phyloP scores from a whole-genome alignment of 176 grass and related monocot genomes.

The Dendrocalamus sinicus region DNA sequence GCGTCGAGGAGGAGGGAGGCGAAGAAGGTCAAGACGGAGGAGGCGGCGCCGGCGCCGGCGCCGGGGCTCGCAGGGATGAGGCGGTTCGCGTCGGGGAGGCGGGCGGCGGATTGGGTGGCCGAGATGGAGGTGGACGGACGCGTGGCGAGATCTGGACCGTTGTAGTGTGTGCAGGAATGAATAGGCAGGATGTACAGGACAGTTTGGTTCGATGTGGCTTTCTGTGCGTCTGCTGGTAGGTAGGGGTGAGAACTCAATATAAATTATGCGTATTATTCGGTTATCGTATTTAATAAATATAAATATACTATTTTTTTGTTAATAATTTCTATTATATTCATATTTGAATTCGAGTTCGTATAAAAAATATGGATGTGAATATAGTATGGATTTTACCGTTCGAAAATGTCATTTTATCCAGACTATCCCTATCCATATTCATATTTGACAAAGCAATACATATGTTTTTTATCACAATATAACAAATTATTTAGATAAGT shows the following conservation, averaged over 20 bases:
- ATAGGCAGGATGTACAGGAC: neutral
- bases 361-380: no score
- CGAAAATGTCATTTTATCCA: no score
- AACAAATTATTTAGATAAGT: no score
- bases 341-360: no score
- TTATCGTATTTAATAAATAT: no score
- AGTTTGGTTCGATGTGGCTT: conserved; percentile 8
- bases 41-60: neutral
- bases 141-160: conserved; percentile 48
- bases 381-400: no score
- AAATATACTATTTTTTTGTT: no score
- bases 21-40: neutral
- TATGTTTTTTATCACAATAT: no score
- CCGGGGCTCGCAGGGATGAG: conserved; percentile 63
- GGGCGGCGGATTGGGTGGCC: conserved; percentile 59
- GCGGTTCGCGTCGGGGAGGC: conserved; percentile 67
- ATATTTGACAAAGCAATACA: no score
- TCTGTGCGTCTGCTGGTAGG: neutral
- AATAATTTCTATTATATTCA: no score
- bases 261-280: no score
- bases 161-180: conserved; percentile 16
- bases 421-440: no score
- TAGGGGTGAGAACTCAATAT: neutral
- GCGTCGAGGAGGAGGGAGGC: neutral
- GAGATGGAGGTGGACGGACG: conserved; percentile 41